Evolutionary conservation across 2,329 filamentous ascomycete species (phyloP).

Genomic region (Xylariaceae sp.): DNA sequence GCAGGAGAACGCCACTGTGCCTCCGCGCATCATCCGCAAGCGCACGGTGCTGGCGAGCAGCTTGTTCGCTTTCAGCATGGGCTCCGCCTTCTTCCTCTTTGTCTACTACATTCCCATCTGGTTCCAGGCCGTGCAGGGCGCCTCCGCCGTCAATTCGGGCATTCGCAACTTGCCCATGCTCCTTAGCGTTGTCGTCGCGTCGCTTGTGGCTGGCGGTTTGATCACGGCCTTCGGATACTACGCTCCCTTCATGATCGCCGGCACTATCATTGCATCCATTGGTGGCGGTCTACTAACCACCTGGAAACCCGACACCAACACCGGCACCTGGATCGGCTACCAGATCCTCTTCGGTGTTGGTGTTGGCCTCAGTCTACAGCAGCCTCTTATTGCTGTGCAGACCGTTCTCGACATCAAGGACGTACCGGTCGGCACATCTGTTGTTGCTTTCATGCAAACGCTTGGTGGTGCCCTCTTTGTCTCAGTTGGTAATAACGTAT

Average conservation of each 20-base stretch:
- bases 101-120: conserved; percentile 50
- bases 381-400: conserved; percentile 50
- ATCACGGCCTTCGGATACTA: conserved; percentile 52
- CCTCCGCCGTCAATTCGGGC: conserved; percentile 45
- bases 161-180: conserved; percentile 50
- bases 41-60: conserved; percentile 42
- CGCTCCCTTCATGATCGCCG: conserved; percentile 50
- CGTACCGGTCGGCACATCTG: conserved; percentile 36
- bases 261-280: conserved; percentile 40
- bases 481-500: conserved; percentile 57
- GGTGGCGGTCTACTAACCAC: conserved; percentile 50
- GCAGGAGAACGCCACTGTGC: conserved; percentile 47
- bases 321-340: conserved; percentile 49
- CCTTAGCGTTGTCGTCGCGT: conserved; percentile 44
- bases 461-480: conserved; percentile 57
- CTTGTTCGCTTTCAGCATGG: conserved; percentile 44
- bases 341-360: conserved; percentile 50
- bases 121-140: conserved; percentile 53
- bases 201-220: conserved; percentile 42
- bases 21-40: conserved; percentile 46
- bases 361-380: conserved; percentile 48
- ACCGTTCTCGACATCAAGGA: conserved; percentile 42
- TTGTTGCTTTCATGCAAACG: conserved; percentile 50
- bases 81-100: conserved; percentile 40
- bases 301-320: conserved; percentile 39